Conservation (phyloP, 352 stramenopile species). For the Globisporangium recalcitrans region DNA sequence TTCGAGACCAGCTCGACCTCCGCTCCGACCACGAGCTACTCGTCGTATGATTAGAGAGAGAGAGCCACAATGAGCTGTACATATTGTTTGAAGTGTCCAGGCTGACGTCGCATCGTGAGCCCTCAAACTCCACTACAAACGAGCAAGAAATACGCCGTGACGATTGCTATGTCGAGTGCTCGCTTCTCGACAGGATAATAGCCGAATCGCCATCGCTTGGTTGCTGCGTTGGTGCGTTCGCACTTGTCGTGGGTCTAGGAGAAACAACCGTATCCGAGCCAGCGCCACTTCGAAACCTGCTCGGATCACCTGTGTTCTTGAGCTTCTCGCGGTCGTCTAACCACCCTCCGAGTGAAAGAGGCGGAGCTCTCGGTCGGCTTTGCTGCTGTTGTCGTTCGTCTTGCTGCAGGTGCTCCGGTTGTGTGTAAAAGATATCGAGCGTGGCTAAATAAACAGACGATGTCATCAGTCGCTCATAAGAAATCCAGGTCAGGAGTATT, state of each 20-base stretch:
- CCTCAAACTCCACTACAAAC: neutral
- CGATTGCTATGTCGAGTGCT: neutral
- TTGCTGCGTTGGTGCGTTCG: neutral
- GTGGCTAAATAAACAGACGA: neutral
- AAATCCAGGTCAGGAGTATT: neutral
- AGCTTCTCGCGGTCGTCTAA: neutral
- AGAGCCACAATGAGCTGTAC: too few relatives aligned
- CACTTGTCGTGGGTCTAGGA: neutral
- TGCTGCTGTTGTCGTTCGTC: neutral
- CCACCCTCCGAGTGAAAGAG: neutral
- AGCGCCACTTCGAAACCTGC: neutral
- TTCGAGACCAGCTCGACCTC: slow-evolving; percentile 3
- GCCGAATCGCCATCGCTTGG: neutral
- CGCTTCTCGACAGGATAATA: neutral
- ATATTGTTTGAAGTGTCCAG: neutral
- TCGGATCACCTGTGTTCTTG: neutral
- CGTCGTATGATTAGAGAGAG: slow-evolving; percentile 4
- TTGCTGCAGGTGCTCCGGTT: neutral
- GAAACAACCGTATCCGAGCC: too few relatives aligned
- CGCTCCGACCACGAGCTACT: neutral
- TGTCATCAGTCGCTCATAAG: neutral
- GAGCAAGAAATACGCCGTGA: neutral
- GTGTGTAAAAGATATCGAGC: neutral
- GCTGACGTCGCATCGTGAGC: too few relatives aligned
- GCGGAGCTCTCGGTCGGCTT: neutral